Evolutionary conservation across 2,329 filamentous ascomycete genomes (phyloP), one percentile per base, ranked within the genome.

Genomic region (Colletotrichum lupini): DNA sequence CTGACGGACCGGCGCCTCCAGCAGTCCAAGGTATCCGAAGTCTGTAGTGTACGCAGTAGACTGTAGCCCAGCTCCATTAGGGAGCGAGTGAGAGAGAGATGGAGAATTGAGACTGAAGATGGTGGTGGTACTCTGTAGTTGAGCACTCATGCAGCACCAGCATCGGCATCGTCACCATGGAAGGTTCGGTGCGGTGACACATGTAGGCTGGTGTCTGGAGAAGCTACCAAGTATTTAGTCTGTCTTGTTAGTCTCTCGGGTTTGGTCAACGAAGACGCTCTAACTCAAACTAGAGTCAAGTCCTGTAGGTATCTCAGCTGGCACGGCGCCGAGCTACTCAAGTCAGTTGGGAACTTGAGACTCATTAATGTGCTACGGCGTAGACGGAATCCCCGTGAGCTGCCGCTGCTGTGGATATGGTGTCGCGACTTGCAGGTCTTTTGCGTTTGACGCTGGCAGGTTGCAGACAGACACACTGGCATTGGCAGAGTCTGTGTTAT

Each of bases 401-500:
- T 57, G 37, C 63, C n/a, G 57, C 46, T 16, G 14, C 9, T 28
- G 66, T 61, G 57, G 57, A 57, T 49, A 68, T 49, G 19, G 53
- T 42, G 67, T 69, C 60, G 60, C 59, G 26, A 61, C 57, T 56
- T 67, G 24, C 46, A 49, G 42, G 42, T 49, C 8, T 19, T 49
- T 49, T n/a, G 19, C 42, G 42, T 49, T 67, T 52, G 52, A 65
- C 56, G 56, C 42, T 72, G 57, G 42, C 58, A 64, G 52, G 19
- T 49, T 19, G n/a, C 28, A 64, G 30, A n/a, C 60, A 16, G 24
- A 61, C 19, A 28, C 9, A 35, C 60, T 53, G 30, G 7, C 49
- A 37, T 4, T 62, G 26, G 49, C 30, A 46, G 22, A 35, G 69
- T 58, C 69, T 72, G 57, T 62, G 32, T 32, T 55, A n/a, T 28